These are phyloP conservation scores for Grosmannia penicillata DNA, from an alignment of 2,329 filamentous ascomycete genomes.

Conservation along the genomic window DNA sequence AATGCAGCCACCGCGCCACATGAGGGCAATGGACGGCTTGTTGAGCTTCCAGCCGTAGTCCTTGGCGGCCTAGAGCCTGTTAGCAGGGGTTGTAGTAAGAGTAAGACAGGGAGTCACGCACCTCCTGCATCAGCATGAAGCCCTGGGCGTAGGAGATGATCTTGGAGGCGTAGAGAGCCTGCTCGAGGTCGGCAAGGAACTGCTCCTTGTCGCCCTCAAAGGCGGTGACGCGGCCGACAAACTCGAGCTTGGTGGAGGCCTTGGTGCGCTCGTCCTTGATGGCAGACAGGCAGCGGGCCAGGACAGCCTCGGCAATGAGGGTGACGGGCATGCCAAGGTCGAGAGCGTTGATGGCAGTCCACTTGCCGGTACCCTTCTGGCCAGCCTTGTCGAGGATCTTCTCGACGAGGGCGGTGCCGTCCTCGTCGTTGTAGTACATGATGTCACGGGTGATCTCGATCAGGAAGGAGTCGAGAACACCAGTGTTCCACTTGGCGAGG, in stretches of 20 bases:
- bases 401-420: conserved; percentile 81
- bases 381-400: conserved; percentile 98
- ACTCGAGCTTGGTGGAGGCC: conserved; percentile 64
- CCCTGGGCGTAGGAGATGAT: conserved; percentile 99
- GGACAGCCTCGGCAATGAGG: conserved; percentile 92
- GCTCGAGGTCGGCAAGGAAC: conserved; percentile 95
- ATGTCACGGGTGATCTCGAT: conserved; percentile 99
- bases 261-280: conserved; percentile 86
- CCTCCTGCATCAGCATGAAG: conserved; percentile 99
- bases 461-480: conserved; percentile 96
- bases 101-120: conserved; percentile 26
- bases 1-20: conserved; percentile 99
- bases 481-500: conserved; percentile 94
- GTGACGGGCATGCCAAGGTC: conserved; percentile 98
- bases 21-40: conserved; percentile 98
- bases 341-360: conserved; percentile 97
- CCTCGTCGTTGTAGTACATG: conserved; percentile 95
- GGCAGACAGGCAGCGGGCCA: conserved; percentile 83
- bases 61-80: conserved; percentile 59
- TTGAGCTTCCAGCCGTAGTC: conserved; percentile 98
- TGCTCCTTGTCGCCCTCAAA: conserved; percentile 85
- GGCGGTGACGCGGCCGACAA: conserved; percentile 56
- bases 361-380: conserved; percentile 99
- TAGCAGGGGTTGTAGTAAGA: not conserved
- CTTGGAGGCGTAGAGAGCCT: conserved; percentile 98